phyloP scores from a whole-genome alignment of 2,329 filamentous ascomycete genomes.

The Leptographium lundbergii region DNA sequence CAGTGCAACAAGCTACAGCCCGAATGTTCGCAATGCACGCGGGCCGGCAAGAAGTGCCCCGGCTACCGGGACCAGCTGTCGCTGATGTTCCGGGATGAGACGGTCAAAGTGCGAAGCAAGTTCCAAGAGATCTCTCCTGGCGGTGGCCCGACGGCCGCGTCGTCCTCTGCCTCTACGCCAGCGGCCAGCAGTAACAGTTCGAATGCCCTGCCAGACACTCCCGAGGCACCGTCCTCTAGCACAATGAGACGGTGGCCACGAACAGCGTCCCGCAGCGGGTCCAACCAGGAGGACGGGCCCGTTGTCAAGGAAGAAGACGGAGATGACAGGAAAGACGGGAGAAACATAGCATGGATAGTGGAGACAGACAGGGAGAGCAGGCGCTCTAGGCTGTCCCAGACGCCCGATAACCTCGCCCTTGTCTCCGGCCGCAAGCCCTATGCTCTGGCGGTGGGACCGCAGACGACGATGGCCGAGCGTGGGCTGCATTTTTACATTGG shows the following conservation, averaged over 20 bases:
- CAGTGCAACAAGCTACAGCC: conserved; percentile 50
- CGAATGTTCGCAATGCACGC: conserved; percentile 49
- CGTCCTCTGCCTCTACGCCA: neutral
- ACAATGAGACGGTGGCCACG: neutral
- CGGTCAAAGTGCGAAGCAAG: conserved; percentile 47
- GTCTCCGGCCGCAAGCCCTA: neutral
- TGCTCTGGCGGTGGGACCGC: conserved; percentile 21
- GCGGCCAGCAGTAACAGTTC: neutral
- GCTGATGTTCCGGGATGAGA: conserved; percentile 55
- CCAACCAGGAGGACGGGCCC: neutral
- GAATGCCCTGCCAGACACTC: neutral
- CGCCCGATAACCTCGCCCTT: neutral
- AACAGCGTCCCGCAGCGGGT: neutral
- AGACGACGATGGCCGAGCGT: conserved; percentile 30
- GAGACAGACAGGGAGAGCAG: neutral
- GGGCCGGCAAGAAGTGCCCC: conserved; percentile 46
- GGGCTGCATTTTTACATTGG: conserved; percentile 39
- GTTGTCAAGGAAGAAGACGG: neutral
- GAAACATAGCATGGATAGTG: neutral
- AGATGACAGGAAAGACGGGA: neutral
- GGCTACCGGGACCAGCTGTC: conserved; percentile 53
- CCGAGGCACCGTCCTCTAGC: neutral
- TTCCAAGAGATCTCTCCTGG: conserved; percentile 26
- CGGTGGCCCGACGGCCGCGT: neutral
- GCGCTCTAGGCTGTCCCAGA: neutral